Evolutionary conservation across 805 yeast genomes (phyloP).

Genomic region (Wickerhamiella bombiphila): DNA sequence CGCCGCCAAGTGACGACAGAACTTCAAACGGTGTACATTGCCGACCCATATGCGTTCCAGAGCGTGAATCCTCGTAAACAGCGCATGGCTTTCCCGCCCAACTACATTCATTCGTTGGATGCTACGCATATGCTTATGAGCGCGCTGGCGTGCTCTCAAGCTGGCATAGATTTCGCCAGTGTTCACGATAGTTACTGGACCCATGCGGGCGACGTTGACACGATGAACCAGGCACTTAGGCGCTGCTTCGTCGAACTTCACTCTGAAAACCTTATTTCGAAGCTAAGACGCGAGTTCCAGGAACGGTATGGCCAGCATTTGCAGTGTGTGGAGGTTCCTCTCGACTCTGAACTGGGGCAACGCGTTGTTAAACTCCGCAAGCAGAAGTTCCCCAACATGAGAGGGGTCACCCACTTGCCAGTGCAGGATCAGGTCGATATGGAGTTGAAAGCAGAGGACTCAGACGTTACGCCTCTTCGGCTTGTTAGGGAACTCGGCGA

Average conservation of each 20-base stretch:
- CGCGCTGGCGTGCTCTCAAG: conserved; percentile 58
- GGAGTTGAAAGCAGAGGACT: conserved; percentile 46
- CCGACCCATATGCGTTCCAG: conserved; percentile 73
- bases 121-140: conserved; percentile 94
- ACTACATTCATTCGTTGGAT: conserved; percentile 85
- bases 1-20: conserved; percentile 61
- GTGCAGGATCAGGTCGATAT: conserved; percentile 58
- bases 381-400: conserved; percentile 27
- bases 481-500: conserved; percentile 23
- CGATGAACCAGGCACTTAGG: conserved; percentile 56
- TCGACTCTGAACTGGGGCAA: conserved; percentile 35
- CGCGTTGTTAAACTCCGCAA: conserved; percentile 35
- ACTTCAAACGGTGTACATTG: conserved; percentile 71
- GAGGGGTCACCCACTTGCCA: conserved; percentile 28
- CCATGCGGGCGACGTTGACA: conserved; percentile 70
- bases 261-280: conserved; percentile 52
- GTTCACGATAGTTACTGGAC: conserved; percentile 99
- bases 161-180: conserved; percentile 65
- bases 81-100: conserved; percentile 88
- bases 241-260: conserved; percentile 70
- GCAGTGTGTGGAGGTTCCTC: conserved; percentile 42
- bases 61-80: conserved; percentile 84
- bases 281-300: conserved; percentile 64
- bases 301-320: conserved; percentile 62
- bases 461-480: conserved; percentile 44